Conservation (phyloP, 73 alveolate genomes). For the Tetrahymena borealis region DNA sequence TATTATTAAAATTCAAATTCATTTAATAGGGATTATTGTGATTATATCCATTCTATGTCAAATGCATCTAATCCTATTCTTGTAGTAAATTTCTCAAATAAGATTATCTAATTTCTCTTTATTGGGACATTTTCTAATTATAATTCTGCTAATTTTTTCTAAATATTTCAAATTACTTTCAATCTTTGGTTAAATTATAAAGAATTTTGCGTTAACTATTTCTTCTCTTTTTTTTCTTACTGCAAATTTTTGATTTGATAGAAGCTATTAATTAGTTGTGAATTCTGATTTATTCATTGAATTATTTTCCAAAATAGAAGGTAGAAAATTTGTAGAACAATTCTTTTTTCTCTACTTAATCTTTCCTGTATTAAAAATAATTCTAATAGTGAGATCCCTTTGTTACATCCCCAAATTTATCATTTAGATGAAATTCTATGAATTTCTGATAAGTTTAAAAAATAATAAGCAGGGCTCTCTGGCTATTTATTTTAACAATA, state of each 20-base stretch:
- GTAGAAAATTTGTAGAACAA: not conserved
- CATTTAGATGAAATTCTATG: no score
- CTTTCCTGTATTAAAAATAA: no score
- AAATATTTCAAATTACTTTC: not conserved
- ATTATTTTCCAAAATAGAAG: not conserved
- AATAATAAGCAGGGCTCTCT: no score
- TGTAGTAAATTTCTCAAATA: not conserved
- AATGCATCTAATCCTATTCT: not conserved
- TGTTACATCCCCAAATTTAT: no score
- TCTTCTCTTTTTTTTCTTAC: not conserved
- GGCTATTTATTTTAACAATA: no score
- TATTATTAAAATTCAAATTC: not conserved
- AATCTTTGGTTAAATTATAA: not conserved
- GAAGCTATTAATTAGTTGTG: not conserved
- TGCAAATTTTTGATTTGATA: not conserved
- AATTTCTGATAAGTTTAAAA: no score
- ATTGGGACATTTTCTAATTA: not conserved
- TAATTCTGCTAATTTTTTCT: not conserved
- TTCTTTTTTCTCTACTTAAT: not conserved
- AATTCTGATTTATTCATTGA: not conserved
- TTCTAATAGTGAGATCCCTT: no score
- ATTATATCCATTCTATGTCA: not conserved
- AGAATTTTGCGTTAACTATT: not conserved
- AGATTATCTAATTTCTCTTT: not conserved
- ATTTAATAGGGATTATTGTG: not conserved